Percentiles rank a stretch among this genome's conserved stretches.
These are phyloP conservation scores for Zymoseptoria crescenta DNA, from an alignment of 2,329 filamentous ascomycete species.

Conservation along the genomic window DNA sequence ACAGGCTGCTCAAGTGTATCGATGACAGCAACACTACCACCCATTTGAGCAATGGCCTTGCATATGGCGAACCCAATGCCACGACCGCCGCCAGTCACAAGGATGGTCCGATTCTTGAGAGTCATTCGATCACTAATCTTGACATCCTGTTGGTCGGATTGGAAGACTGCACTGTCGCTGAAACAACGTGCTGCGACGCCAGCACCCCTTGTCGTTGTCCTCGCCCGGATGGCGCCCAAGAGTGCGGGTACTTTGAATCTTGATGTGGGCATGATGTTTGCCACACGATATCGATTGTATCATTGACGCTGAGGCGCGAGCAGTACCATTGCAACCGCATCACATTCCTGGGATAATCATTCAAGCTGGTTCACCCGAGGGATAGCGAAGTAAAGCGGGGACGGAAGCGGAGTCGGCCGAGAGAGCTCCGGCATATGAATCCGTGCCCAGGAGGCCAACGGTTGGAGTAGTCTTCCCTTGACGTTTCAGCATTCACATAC, in stretches of 20 bases:
- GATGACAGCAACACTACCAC: conserved; percentile 47
- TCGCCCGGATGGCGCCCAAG: neutral
- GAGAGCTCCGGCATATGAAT: neutral
- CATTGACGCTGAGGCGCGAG: neutral
- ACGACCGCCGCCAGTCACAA: conserved; percentile 7
- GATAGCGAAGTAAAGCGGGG: neutral
- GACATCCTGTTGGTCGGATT: neutral
- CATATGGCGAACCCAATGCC: conserved; percentile 8
- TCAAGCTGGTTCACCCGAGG: neutral
- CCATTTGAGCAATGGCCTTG: conserved; percentile 11
- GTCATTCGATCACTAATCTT: conserved; percentile 7
- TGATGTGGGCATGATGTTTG: neutral
- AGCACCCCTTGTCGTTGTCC: neutral
- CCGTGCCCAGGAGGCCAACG: neutral
- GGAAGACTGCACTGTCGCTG: neutral
- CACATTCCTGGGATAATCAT: neutral
- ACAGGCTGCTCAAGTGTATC: conserved; percentile 44
- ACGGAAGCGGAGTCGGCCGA: neutral
- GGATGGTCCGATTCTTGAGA: conserved; percentile 4
- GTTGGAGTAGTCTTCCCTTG: neutral
- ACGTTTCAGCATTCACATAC: neutral
- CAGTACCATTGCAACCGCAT: neutral
- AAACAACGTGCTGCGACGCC: neutral
- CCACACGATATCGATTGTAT: neutral
- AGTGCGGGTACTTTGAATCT: neutral